Base-by-base conservation (phyloP, 2,329 filamentous ascomycete species). In the Aspergillus brasiliensis region DNA sequence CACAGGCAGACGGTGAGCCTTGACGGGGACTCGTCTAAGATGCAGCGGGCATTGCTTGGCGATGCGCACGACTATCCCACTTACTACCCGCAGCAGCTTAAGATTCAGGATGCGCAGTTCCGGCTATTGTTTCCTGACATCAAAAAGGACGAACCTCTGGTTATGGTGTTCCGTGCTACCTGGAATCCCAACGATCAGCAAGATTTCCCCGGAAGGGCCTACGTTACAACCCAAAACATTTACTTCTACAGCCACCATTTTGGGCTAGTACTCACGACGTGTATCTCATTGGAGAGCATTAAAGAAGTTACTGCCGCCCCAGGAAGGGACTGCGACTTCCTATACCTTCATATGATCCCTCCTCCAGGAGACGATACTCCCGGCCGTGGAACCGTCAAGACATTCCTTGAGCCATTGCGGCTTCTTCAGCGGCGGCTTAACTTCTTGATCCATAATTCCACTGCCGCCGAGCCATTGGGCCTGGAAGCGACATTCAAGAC, bases 171-270 rank as follows among this genome's bases (percentile, higher is more conserved):
- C 78, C 87, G 93, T 48, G 94, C 93, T 15, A 91, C 92, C 0
- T 99, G 95, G 92, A 89, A 87, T 68, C 86, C 88, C 1, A 89
- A 88, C 65, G 88, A 90, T 56, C 84, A 88, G 66, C 88, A 91
- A 75, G 88, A 91, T 62, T 91, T 98, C 61, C 88, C 89, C 8
- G 89, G 95, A 0, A 87, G 95, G 56, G 88, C 96, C 23, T 99
- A 96, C 73, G 88, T 97, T 61, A 98, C 94, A 0, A 84, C 89
- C 0, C 88, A 89, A 62, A 90, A 93, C 65, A 88, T 99, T 73
- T 98, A 96, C 75, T 98, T 99, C 72, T 99, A 97, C 77, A 96
- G 93, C 68, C 91, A 98, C 71, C 91, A 97, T 71, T 88, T 97
- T 73, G 95, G 95, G 5, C 83, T 99, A 5, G 90, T 98, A 0